Conservation (phyloP, 2,329 filamentous ascomycete species). For the Didymella lethalis region DNA sequence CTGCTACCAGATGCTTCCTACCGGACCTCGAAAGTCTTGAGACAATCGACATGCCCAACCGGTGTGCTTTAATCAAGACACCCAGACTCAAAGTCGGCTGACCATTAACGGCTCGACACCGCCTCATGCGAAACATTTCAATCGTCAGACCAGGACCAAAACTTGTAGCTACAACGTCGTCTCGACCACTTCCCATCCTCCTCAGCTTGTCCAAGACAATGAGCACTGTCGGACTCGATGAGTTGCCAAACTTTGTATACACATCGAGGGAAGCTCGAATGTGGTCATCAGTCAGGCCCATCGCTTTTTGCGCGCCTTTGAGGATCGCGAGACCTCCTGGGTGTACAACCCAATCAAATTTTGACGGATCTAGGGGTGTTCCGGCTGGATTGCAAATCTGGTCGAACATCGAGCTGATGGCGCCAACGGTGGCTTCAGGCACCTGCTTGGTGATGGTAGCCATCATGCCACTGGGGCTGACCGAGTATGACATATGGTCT, state of each 20-base stretch:
- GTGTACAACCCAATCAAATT: slow-evolving; percentile 78
- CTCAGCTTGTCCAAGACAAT: slow-evolving; percentile 70
- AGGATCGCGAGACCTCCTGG: slow-evolving; percentile 74
- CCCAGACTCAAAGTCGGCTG: slow-evolving; percentile 7
- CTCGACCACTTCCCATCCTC: slow-evolving; percentile 52
- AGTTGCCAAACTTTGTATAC: slow-evolving; percentile 74
- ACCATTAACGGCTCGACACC: slow-evolving; percentile 34
- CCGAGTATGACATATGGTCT: slow-evolving; percentile 70
- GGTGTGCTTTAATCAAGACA: slow-evolving; percentile 12
- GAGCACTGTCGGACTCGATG: slow-evolving; percentile 71
- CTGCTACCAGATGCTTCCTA: not conserved
- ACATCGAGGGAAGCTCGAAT: slow-evolving; percentile 74
- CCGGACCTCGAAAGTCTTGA: slow-evolving; percentile 4
- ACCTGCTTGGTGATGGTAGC: slow-evolving; percentile 36
- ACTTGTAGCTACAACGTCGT: slow-evolving; percentile 71
- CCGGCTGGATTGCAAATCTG: slow-evolving; percentile 23
- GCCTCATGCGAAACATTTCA: slow-evolving; percentile 72
- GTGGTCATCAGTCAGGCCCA: slow-evolving; percentile 68
- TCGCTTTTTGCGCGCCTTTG: slow-evolving; percentile 65
- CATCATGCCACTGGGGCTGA: slow-evolving; percentile 64
- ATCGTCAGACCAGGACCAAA: slow-evolving; percentile 75
- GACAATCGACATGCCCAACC: slow-evolving; percentile 6
- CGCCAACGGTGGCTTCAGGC: slow-evolving; percentile 25
- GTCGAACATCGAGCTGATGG: slow-evolving; percentile 46
- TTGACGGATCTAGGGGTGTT: slow-evolving; percentile 51